Base-by-base conservation (phyloP, 139 green algal genomes). In the Diplosphaera chodatii region DNA sequence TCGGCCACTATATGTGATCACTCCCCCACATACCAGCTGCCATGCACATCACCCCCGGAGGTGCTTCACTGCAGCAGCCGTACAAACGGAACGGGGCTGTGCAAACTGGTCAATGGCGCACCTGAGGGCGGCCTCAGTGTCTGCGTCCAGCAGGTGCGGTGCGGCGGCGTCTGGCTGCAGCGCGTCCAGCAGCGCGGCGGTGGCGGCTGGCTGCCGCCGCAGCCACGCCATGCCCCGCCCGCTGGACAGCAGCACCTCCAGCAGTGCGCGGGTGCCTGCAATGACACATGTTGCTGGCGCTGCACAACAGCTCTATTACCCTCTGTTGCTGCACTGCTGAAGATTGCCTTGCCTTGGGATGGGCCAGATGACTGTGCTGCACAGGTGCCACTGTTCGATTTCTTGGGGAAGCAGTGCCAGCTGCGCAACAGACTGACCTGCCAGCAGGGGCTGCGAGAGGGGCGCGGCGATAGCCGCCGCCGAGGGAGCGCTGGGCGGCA, bases 201-300 rank as follows among this genome's bases (percentile, higher is more conserved):
- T 40, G 18, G 56, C 59, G 4, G 32, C 20, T 6, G 16, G 18
- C 34, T 69, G 23, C 25, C 28, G 33, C 10, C 32, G 41, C 62
- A 75, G 34, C 33, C 68, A 41, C 62, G n/a, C 34, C 13, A 64
- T 13, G 34, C 70, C 70, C 10, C 5, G n/a, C 6, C 21, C n/a
- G 16, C n/a, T 31, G 33, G 62, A 64, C 27, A 64, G 63, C 68
- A 78, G 72, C 72, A 82, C 68, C 6, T 59, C 67, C 63, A 82
- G 72, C 63, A 82, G 72, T 27, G 63, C 63, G 33, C 55, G 63
- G 63, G 72, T 37, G 13, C 32, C 55, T 2, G 10, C 22, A 48
- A n/a, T n/a, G n/a, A n/a, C n/a, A n/a, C n/a, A n/a, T n/a, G n/a
- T n/a, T n/a, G n/a, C n/a, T n/a, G n/a, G n/a, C n/a, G n/a, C n/a